These are phyloP conservation scores for Filobasidium uniguttulatum DNA, from an alignment of 1,284 basidiomycete genomes.

Conservation along the genomic window DNA sequence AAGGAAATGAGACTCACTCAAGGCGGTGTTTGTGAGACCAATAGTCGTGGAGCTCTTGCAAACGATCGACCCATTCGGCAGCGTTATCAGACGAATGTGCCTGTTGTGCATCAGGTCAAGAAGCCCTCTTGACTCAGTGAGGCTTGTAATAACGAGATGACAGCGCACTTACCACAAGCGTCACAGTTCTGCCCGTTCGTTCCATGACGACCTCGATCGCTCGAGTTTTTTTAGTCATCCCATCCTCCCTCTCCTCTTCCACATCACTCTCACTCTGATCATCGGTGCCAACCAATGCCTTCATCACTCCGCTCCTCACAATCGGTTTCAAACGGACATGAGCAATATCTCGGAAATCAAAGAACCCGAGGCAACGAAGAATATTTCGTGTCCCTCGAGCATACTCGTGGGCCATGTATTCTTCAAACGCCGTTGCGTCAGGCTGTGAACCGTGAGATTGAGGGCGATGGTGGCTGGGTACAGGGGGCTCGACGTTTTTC, in stretches of 20 bases:
- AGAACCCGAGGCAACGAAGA: constrained; percentile 21
- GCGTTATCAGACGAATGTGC: constrained; percentile 23
- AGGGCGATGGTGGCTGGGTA: constrained; percentile 20
- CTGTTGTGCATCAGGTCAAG: neutral
- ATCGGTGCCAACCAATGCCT: neutral
- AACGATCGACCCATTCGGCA: constrained; percentile 28
- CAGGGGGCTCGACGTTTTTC: constrained; percentile 22
- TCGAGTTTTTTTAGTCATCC: neutral
- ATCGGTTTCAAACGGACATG: constrained; percentile 17
- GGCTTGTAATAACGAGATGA: neutral
- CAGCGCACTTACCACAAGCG: constrained; percentile 16
- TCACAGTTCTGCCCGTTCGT: constrained; percentile 12
- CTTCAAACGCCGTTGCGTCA: constrained; percentile 19
- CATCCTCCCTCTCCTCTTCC: too few species aligned
- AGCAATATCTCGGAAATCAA: constrained; percentile 29
- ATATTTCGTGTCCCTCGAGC: constrained; percentile 23
- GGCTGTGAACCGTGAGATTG: constrained; percentile 26
- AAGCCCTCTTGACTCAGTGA: neutral
- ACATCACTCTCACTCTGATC: too few species aligned
- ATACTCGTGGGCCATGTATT: constrained; percentile 23
- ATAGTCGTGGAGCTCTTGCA: constrained; percentile 23
- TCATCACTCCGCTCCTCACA: too few species aligned
- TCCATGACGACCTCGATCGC: constrained; percentile 22
- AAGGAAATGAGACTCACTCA: constrained; percentile 25
- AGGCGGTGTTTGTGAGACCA: constrained; percentile 30